A percentile compares a stretch with the other conserved stretches of the same genome.
Conservation (phyloP, 306 rosid genomes). For the Lathyrus tuberosus region DNA sequence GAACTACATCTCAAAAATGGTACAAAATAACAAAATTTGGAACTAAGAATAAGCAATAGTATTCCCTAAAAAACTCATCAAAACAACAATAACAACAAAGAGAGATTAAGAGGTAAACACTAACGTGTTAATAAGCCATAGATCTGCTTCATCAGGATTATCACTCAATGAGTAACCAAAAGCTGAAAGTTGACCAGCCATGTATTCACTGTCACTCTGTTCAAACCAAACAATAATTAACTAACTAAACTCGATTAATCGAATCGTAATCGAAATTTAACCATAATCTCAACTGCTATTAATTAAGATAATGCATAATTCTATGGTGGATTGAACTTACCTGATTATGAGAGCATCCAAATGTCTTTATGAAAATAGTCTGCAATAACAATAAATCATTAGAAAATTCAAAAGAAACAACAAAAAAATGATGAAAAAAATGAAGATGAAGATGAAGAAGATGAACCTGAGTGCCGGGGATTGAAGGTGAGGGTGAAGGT, state of each 20-base stretch:
- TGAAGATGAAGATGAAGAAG: not conserved
- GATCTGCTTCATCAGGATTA: constrained; percentile 83
- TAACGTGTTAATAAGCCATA: constrained; percentile 97
- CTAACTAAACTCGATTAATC: not conserved
- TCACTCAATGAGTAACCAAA: constrained; percentile 84
- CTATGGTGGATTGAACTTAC: constrained; percentile 28
- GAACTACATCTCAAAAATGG: not conserved
- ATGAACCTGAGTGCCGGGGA: constrained; percentile 82
- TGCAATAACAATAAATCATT: constrained; percentile 33
- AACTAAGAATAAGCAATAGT: not conserved
- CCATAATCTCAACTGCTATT: not conserved
- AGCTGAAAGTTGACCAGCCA: constrained; percentile 98
- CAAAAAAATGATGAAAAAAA: not conserved
- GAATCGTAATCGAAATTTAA: not conserved
- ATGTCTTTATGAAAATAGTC: constrained; percentile 85
- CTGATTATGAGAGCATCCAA: constrained; percentile 97
- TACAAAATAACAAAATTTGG: not conserved
- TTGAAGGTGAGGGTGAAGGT: constrained; percentile 41
- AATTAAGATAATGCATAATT: not conserved
- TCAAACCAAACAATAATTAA: constrained; percentile 3
- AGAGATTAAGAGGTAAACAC: constrained; percentile 30
- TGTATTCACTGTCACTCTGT: constrained; percentile 96
- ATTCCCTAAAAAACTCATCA: not conserved
- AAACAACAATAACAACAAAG: not conserved
- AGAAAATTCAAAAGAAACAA: not conserved